A percentile compares a stretch with the other conserved stretches of the same genome.
Evolutionary conservation across 78 protist genomes (phyloP).

Genomic region (slime mould (Dictyostelium discoideum)): DNA sequence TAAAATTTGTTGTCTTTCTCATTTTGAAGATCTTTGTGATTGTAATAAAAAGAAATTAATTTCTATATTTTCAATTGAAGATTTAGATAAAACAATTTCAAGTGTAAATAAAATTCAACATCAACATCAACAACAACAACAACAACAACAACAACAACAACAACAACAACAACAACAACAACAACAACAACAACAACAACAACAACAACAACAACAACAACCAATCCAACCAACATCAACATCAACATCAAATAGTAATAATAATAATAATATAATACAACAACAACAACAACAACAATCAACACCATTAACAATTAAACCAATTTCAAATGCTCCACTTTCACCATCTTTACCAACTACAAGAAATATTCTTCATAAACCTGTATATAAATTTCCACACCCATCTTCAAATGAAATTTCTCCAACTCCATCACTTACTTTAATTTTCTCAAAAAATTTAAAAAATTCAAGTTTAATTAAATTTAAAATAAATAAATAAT

Average conservation of each 20-base stretch:
- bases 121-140: neutral
- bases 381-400: constrained; percentile 63
- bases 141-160: neutral
- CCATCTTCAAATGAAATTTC: constrained; percentile 52
- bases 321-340: neutral
- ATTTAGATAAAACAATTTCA: neutral
- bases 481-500: neutral
- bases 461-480: neutral
- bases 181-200: neutral
- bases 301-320: neutral
- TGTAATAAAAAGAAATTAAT: constrained; percentile 2
- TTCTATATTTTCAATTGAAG: constrained; percentile 1
- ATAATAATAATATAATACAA: neutral
- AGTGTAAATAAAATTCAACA: neutral
- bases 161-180: neutral
- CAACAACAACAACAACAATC: neutral
- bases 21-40: constrained; percentile 17
- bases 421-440: constrained; percentile 38
- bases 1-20: constrained; percentile 3
- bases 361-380: neutral
- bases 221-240: neutral
- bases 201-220: neutral
- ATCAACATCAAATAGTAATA: neutral
- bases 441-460: constrained; percentile 45
- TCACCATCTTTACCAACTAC: constrained; percentile 6